Base-by-base conservation (phyloP, 1,284 basidiomycete genomes). In the Ceratobasidium theobromae region DNA sequence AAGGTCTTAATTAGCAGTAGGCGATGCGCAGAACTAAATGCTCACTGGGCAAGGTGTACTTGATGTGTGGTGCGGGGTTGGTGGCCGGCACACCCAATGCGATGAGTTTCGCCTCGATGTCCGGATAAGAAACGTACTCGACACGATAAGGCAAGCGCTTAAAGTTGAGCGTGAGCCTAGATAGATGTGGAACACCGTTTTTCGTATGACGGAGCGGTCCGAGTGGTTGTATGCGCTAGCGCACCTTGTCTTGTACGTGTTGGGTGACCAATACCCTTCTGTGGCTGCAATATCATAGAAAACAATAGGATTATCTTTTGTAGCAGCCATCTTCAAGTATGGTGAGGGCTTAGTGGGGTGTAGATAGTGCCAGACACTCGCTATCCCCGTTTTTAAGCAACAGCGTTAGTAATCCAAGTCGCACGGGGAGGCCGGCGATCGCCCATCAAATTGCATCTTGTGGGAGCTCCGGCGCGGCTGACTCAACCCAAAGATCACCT, bases 41-140 rank as follows among this genome's bases (percentile, higher is more conserved):
- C 57, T 32, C 33, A 60, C 57, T 60, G 5, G 68, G 68, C 27
- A 69, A 27, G 1, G 68, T 69, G 49, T 62, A 69, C 11, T 9
- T 27, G 11, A 48, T 32, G 18, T 35, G n/a, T 6, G 43, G 43
- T n/a, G 77, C 72, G 32, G 81, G 72, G 6, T 75, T 78, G 71
- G 81, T 79, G 69, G 66, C 23, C 28, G 32, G 48, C 14, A 67
- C 49, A 9, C 68, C 71, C 30, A 70, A 53, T 16, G 27, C 45
- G 23, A 65, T 62, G 1, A 71, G 51, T 11, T 52, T 68, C 6
- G 66, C 54, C 40, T 69, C 69, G 38, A 72, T 72, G 18, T 72
- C 71, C 3, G 70, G 67, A 35, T 67, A 72, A 28, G 67, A 67
- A 14, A 72, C 46, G 54, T 65, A 72, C 23, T 68, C 54, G 40